Percentiles rank a stretch among this genome's conserved stretches.
These are phyloP conservation scores for Podaxis sp. DNA, from an alignment of 768 basidiomycete genomes.

Conservation along the genomic window DNA sequence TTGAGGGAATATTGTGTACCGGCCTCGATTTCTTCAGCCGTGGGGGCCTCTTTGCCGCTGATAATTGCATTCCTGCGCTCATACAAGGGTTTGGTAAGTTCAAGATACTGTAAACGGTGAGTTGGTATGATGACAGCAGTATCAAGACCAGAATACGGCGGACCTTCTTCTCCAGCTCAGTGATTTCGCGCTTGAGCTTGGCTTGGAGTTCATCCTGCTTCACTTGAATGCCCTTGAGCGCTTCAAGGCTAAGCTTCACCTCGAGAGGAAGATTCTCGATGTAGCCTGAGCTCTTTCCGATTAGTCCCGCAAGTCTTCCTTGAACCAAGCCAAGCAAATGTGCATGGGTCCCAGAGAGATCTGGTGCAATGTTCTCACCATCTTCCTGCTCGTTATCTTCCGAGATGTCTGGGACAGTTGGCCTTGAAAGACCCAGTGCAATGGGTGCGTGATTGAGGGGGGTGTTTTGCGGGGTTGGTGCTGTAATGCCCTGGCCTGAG, in stretches of 20 bases:
- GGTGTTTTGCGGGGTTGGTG: conserved; percentile 95
- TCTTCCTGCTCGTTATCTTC: conserved; percentile 78
- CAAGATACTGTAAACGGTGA: conserved; percentile 55
- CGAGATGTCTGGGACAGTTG: conserved; percentile 84
- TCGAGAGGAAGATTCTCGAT: conserved; percentile 83
- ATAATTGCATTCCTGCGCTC: conserved; percentile 85
- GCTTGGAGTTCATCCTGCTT: conserved; percentile 90
- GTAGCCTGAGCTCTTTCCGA: conserved; percentile 94
- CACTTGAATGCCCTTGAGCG: conserved; percentile 90
- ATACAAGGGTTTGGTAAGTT: conserved; percentile 81
- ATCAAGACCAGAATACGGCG: conserved; percentile 21
- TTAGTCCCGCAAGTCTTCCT: conserved; percentile 76
- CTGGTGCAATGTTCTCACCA: conserved; percentile 38
- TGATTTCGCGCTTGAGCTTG: conserved; percentile 92
- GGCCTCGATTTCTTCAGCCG: conserved; percentile 77
- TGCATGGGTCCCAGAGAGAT: conserved; percentile 46
- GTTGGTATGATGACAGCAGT: conserved; percentile 14
- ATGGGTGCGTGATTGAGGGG: conserved; percentile 83
- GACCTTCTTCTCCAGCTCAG: conserved; percentile 96
- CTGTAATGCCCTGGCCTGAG: conserved; percentile 56
- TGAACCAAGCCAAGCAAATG: conserved; percentile 88
- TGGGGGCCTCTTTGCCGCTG: conserved; percentile 70
- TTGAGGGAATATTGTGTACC: conserved; percentile 74
- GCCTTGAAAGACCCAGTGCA: conserved; percentile 75
- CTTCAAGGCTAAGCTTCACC: conserved; percentile 85